A percentile compares a stretch with the other conserved stretches of the same genome.
Evolutionary conservation across 2,329 filamentous ascomycete genomes (phyloP).

Genomic region (Aspergillus ruber): DNA sequence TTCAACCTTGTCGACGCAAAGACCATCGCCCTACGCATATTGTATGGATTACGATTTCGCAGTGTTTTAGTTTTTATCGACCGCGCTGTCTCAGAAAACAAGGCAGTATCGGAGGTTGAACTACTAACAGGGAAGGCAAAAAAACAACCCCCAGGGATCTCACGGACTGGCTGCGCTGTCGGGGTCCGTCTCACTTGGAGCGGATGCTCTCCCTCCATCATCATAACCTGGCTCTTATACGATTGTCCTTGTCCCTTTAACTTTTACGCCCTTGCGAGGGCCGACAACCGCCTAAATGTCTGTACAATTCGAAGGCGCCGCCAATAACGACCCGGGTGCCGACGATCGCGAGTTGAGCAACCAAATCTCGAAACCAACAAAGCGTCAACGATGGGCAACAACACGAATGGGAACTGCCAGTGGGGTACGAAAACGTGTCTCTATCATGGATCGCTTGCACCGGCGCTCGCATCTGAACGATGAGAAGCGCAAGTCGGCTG

Average conservation of each 20-base stretch:
- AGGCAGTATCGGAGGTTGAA: neutral
- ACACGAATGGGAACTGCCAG: slow-evolving; percentile 72
- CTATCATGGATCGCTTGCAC: slow-evolving; percentile 70
- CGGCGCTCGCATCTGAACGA: slow-evolving; percentile 57
- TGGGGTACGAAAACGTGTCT: slow-evolving; percentile 71
- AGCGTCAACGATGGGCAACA: slow-evolving; percentile 93
- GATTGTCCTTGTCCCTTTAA: slow-evolving; percentile 7
- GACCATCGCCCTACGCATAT: neutral
- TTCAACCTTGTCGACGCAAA: neutral
- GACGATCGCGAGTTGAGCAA: slow-evolving; percentile 28
- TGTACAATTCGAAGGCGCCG: slow-evolving; percentile 26
- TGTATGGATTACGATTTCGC: slow-evolving; percentile 1
- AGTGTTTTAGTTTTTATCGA: neutral
- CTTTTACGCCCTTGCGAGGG: slow-evolving; percentile 23
- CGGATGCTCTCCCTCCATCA: slow-evolving; percentile 20
- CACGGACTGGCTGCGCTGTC: slow-evolving; percentile 17
- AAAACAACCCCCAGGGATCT: slow-evolving; percentile 1
- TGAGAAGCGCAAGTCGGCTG: slow-evolving; percentile 57
- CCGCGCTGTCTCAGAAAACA: neutral
- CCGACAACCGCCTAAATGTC: slow-evolving; percentile 30
- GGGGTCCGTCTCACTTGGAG: slow-evolving; percentile 18
- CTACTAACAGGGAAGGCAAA: neutral
- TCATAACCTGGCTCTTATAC: slow-evolving; percentile 1
- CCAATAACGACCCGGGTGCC: slow-evolving; percentile 21
- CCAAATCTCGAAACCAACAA: slow-evolving; percentile 57